phyloP scores from a whole-genome alignment of 1,284 basidiomycete genomes.

The Fomitiporia mediterranea region DNA sequence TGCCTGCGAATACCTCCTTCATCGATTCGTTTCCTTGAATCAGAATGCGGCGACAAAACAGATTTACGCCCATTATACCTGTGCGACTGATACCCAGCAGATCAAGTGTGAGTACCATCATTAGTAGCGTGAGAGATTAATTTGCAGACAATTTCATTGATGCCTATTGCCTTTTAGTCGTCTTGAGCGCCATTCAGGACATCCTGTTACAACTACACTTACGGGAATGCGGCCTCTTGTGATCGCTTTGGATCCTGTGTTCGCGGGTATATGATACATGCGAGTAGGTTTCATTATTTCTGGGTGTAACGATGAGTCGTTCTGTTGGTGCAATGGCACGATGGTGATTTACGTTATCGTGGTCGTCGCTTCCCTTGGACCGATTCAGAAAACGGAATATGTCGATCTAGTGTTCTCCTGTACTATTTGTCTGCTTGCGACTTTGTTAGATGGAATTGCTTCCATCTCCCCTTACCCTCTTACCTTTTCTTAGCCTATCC shows the following conservation, averaged over 20 bases:
- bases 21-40: slow-evolving; percentile 84
- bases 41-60: slow-evolving; percentile 84
- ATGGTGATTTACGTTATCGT: background rate
- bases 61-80: slow-evolving; percentile 87
- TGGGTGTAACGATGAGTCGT: background rate
- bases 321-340: background rate
- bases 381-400: background rate
- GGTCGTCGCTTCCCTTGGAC: background rate
- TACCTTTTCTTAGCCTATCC: background rate
- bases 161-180: slow-evolving; percentile 44
- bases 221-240: slow-evolving; percentile 82
- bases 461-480: background rate
- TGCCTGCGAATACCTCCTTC: slow-evolving; percentile 81
- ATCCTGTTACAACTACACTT: slow-evolving; percentile 80
- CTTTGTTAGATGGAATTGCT: slow-evolving; percentile 1
- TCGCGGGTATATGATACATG: background rate
- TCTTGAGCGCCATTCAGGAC: slow-evolving; percentile 77
- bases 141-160: background rate
- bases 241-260: slow-evolving; percentile 23
- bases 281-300: background rate
- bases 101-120: slow-evolving; percentile 64
- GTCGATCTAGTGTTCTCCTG: slow-evolving; percentile 1
- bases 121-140: background rate
- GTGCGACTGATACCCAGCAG: slow-evolving; percentile 86
- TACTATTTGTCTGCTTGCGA: slow-evolving; percentile 2